Percentiles rank a stretch among this genome's conserved stretches.
phyloP scores from a whole-genome alignment of 139 green algal species.

The Edaphochlamys debaryana region DNA sequence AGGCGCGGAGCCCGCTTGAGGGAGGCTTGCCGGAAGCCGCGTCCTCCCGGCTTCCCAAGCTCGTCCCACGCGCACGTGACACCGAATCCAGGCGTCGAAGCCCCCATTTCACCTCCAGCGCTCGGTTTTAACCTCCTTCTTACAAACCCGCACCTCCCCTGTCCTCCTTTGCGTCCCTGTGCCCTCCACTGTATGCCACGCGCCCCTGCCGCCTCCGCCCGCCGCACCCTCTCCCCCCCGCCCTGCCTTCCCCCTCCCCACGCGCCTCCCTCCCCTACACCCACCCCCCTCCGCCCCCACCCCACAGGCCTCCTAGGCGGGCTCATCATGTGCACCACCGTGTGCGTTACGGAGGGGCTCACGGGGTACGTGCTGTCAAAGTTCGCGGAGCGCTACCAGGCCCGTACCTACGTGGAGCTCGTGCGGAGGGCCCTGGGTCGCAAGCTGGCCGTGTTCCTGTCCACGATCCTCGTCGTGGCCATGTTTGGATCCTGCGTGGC shows the following conservation, averaged over 20 bases:
- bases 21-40: too few species aligned
- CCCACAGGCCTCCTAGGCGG: conserved; percentile 68
- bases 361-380: conserved; percentile 80
- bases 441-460: conserved; percentile 64
- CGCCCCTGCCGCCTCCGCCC: too few species aligned
- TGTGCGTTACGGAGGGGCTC: conserved; percentile 67
- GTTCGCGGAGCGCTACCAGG: conserved; percentile 48
- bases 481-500: conserved; percentile 73
- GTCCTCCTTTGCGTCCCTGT: too few species aligned
- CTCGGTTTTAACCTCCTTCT: too few species aligned
- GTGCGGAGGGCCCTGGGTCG: conserved; percentile 66
- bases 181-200: too few species aligned
- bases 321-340: conserved; percentile 54
- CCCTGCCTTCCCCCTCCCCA: neutral
- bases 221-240: too few species aligned
- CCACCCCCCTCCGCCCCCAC: neutral
- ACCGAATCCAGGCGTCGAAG: too few species aligned
- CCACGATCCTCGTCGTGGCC: conserved; percentile 67
- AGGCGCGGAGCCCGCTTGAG: too few species aligned
- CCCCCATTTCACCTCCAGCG: too few species aligned
- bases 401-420: conserved; percentile 62
- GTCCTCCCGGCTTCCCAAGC: too few species aligned
- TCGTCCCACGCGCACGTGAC: too few species aligned
- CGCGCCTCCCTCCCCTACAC: neutral
- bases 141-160: too few species aligned